Percentiles rank a stretch among this genome's conserved stretches.
Evolutionary conservation across 371 early-diverging fungal genomes (phyloP).

Genomic region (Basidiobolus meristosporus): DNA sequence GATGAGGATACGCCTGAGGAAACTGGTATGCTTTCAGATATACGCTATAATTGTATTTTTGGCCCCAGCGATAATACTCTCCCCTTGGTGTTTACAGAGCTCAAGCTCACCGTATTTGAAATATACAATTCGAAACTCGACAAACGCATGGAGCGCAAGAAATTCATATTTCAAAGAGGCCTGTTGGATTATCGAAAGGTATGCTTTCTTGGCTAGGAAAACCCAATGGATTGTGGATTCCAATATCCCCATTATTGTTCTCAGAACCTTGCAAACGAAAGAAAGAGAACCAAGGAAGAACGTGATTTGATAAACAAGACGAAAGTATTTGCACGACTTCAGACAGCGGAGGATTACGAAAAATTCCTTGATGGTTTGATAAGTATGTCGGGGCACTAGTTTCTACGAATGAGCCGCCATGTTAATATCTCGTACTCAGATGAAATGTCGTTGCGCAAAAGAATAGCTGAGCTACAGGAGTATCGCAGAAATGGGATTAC

Average conservation of each 20-base stretch:
- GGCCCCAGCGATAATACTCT: background rate
- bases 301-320: constrained; percentile 54
- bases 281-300: constrained; percentile 68
- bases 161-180: constrained; percentile 69
- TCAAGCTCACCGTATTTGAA: constrained; percentile 81
- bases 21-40: constrained; percentile 19
- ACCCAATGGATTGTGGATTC: background rate
- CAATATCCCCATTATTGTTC: background rate
- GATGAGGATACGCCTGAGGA: constrained; percentile 79
- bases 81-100: too few relatives aligned
- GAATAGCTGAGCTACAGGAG: constrained; percentile 41
- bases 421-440: too few relatives aligned
- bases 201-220: background rate
- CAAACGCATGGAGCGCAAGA: constrained; percentile 66
- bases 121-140: constrained; percentile 81
- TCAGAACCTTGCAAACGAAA: constrained; percentile 48
- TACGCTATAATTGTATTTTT: background rate
- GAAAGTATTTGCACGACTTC: constrained; percentile 77
- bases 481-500: constrained; percentile 78
- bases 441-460: background rate
- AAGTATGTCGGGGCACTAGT: constrained; percentile 22
- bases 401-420: too few relatives aligned
- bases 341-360: constrained; percentile 68
- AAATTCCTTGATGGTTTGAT: constrained; percentile 60
- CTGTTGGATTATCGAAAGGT: constrained; percentile 69